Evolutionary conservation across 768 basidiomycete genomes (phyloP).

Genomic region (Lactifluus hygrophoroides): DNA sequence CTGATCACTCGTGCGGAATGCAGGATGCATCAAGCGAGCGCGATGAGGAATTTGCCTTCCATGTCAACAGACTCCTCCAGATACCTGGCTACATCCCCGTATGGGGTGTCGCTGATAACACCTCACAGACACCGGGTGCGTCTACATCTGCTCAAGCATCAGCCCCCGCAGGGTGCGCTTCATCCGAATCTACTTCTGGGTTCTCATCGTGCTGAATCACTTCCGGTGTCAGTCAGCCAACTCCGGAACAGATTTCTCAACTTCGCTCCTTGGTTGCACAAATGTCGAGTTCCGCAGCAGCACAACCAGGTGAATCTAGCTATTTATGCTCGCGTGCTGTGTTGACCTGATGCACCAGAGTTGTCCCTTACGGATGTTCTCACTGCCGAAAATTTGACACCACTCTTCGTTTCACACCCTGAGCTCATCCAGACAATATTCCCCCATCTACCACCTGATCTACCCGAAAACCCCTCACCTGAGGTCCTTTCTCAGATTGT

Average conservation of each 20-base stretch:
- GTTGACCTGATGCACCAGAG: conserved; percentile 32
- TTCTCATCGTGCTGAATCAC: neutral
- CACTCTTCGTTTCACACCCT: conserved; percentile 64
- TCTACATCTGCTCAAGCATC: conserved; percentile 36
- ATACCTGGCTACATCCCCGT: conserved; percentile 54
- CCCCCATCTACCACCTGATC: conserved; percentile 75
- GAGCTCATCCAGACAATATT: conserved; percentile 61
- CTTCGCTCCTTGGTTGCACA: conserved; percentile 42
- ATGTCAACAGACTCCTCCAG: conserved; percentile 61
- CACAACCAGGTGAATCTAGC: conserved; percentile 28
- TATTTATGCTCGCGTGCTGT: conserved; percentile 12
- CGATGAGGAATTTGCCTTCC: conserved; percentile 64
- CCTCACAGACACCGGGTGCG: conserved; percentile 31
- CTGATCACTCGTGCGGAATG: neutral
- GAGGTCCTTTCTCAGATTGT: conserved; percentile 70
- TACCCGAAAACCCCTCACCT: conserved; percentile 57
- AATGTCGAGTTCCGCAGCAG: conserved; percentile 31
- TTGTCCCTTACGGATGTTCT: conserved; percentile 67
- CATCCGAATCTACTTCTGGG: neutral
- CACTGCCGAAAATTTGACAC: conserved; percentile 60
- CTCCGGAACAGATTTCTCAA: conserved; percentile 60
- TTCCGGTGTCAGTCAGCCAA: conserved; percentile 24
- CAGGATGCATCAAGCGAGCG: conserved; percentile 61
- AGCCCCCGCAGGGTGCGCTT: conserved; percentile 11
- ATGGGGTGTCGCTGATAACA: conserved; percentile 39